Base-by-base conservation (phyloP, 1,139 yeast genomes). In the Meyerozyma carpophila region DNA sequence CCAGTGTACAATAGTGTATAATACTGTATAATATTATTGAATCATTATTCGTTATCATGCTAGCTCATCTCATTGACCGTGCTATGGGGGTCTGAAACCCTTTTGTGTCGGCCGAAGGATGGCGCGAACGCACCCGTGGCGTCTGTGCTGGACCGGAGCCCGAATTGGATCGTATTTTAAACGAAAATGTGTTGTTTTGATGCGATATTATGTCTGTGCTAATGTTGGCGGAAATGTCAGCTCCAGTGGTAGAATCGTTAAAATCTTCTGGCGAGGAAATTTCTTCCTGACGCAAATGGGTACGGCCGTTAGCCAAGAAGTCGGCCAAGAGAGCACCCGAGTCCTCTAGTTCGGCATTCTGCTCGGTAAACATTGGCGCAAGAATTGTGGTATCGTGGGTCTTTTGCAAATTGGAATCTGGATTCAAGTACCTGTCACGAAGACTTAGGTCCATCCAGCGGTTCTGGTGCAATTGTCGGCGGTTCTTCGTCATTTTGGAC, bases 41-140 rank as follows among this genome's bases (percentile, higher is more conserved):
- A 10, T 26, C 28, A 26, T 8, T 10, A 26, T 26, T 26, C 10
- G 4, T 8, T 26, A 10, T 10, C 11, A 10, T 26, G 8, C 28
- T 8, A 26, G 11, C 28, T 10, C 28, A 26, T 11, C 52, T 46
- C 45, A 49, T 42, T 32, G 49, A 47, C 3, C 55, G 41, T 3
- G 55, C 45, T 31, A 50, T 49, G 1, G 55, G 55, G 5, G 55
- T 50, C 39, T 49, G 53, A 32, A 51, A 49, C 6, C 39, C 20
- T 41, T 49, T 50, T 11, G 13, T 9, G 14, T 50, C 52, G 32
- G 43, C 47, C 5, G 52, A 50, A 5, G 50, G 46, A 41, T 48
- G 51, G 18, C 53, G 48, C 8, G 50, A 44, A 27, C 51, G 49
- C 10, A 47, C 34, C 13, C 50, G 41, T 1, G 54, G 54, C 11